Percentiles rank a stretch among this genome's conserved stretches.
phyloP scores from a whole-genome alignment of 805 yeast genomes.

The Candida quercuum region DNA sequence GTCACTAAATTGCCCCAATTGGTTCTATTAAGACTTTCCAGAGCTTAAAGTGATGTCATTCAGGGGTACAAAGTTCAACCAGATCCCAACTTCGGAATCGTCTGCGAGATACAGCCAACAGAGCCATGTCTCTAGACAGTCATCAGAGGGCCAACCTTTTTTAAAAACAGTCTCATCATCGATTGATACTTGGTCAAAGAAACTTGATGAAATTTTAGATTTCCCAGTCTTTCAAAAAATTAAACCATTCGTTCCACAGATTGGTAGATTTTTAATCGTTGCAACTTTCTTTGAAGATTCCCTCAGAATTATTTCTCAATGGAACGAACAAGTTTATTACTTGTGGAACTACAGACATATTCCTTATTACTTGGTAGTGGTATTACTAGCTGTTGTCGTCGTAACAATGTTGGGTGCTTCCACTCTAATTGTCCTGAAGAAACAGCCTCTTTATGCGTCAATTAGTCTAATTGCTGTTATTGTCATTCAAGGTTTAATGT shows the following conservation, averaged over 20 bases:
- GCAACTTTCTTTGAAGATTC: slow-evolving; percentile 93
- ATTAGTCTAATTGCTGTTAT: slow-evolving; percentile 66
- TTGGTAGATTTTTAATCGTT: slow-evolving; percentile 86
- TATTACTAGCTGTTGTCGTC: slow-evolving; percentile 63
- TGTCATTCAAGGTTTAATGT: slow-evolving; percentile 76
- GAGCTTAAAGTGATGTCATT: slow-evolving; percentile 17
- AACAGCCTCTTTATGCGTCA: slow-evolving; percentile 65
- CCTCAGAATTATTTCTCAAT: slow-evolving; percentile 74
- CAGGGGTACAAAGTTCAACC: slow-evolving; percentile 24
- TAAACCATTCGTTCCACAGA: slow-evolving; percentile 75
- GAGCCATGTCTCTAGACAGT: background rate
- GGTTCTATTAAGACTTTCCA: too few species aligned
- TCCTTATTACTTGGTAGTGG: slow-evolving; percentile 70
- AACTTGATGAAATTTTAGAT: slow-evolving; percentile 50
- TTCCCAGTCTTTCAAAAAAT: slow-evolving; percentile 39
- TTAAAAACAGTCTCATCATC: background rate
- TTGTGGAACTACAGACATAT: slow-evolving; percentile 73
- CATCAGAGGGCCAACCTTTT: slow-evolving; percentile 17
- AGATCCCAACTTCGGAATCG: slow-evolving; percentile 19
- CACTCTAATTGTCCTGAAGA: slow-evolving; percentile 61
- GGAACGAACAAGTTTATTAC: slow-evolving; percentile 87
- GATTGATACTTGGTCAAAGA: slow-evolving; percentile 47
- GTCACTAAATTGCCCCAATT: background rate
- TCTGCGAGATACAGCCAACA: slow-evolving; percentile 4
- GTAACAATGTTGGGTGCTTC: slow-evolving; percentile 71